Evolutionary conservation across 129 eudicot genomes (phyloP), one percentile per base, ranked within the genome.

Genomic region (Pseudognaphalium luteoalbum): DNA sequence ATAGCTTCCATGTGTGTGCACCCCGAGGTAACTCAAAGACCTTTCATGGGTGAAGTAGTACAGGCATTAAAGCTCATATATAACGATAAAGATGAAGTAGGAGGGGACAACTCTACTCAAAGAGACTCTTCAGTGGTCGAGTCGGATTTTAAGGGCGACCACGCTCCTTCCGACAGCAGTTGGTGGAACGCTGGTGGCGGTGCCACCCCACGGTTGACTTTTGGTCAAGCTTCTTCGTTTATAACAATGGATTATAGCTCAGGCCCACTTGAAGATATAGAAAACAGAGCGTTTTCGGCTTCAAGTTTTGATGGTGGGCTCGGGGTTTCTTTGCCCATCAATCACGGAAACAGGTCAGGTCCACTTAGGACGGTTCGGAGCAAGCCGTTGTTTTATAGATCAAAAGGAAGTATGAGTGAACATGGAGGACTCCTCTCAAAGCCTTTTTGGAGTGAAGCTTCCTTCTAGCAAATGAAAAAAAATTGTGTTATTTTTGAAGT

Each of bases 41-140:
- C 99, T 11, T 94, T 94, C 74, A 94, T 94, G 99, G 97, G 99
- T 33, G 99, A 94, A 85, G 99, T 91, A 1, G 99, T 94, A 57
- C 99, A 94, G 75, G 99, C 99, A 3, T 83, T 94, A 14, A 91
- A 94, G 71, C 93, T 94, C 66, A 89, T 94, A 60, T 94, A 87
- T 79, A 94, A 89, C 10, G 99, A 91, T 44, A 75, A 84, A 37
- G 98, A 94, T 28, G 97, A 87, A 73, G 82, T 87, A 15, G 74
- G 94, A 75, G 98, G 77, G 39, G 98, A 92, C 80, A 83, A 82
- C 63, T 78, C 81, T 6, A 90, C 92, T 42, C 96, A 79, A 78
- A 78, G 86, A 44, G 90, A 88, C 20, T 92, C 98, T 2, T 90
- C 96, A 15, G 90, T 80, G 47, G 82, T 80, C 1, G 96, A 85